These are phyloP conservation scores for Aspergillus candidus DNA, from an alignment of 2,329 filamentous ascomycete genomes.

Conservation along the genomic window DNA sequence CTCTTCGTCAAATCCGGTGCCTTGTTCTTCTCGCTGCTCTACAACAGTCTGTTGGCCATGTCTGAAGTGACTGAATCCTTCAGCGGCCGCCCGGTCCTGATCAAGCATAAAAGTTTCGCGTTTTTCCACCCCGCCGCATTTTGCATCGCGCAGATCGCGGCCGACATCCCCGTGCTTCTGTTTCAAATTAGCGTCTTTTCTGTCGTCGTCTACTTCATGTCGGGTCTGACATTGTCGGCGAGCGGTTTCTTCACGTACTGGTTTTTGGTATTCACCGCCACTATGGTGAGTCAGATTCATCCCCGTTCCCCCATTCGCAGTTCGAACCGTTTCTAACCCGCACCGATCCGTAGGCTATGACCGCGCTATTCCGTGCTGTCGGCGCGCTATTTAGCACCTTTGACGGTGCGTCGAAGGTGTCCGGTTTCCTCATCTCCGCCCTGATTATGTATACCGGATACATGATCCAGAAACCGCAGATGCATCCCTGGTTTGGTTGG, in stretches of 20 bases:
- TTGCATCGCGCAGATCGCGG: slow-evolving; percentile 40
- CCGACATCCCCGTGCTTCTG: slow-evolving; percentile 51
- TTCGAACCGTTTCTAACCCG: slow-evolving; percentile 8
- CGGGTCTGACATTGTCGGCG: slow-evolving; percentile 48
- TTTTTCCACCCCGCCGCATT: slow-evolving; percentile 50
- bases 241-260: slow-evolving; percentile 58
- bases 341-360: slow-evolving; percentile 43
- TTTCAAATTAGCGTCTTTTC: slow-evolving; percentile 56
- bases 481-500: slow-evolving; percentile 51
- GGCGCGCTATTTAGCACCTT: slow-evolving; percentile 54
- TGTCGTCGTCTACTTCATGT: slow-evolving; percentile 60
- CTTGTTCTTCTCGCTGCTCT: slow-evolving; percentile 59
- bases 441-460: slow-evolving; percentile 40
- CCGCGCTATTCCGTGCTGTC: slow-evolving; percentile 52
- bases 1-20: slow-evolving; percentile 60
- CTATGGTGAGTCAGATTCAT: slow-evolving; percentile 40
- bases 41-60: slow-evolving; percentile 57
- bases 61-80: slow-evolving; percentile 62
- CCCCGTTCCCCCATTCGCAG: not conserved
- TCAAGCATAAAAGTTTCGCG: slow-evolving; percentile 55
- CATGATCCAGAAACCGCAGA: slow-evolving; percentile 41
- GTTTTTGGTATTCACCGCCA: slow-evolving; percentile 47
- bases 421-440: slow-evolving; percentile 33
- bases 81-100: slow-evolving; percentile 52
- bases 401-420: slow-evolving; percentile 53